phyloP scores from a whole-genome alignment of 1,284 basidiomycete genomes.

The Ganoderma leucocontextum region DNA sequence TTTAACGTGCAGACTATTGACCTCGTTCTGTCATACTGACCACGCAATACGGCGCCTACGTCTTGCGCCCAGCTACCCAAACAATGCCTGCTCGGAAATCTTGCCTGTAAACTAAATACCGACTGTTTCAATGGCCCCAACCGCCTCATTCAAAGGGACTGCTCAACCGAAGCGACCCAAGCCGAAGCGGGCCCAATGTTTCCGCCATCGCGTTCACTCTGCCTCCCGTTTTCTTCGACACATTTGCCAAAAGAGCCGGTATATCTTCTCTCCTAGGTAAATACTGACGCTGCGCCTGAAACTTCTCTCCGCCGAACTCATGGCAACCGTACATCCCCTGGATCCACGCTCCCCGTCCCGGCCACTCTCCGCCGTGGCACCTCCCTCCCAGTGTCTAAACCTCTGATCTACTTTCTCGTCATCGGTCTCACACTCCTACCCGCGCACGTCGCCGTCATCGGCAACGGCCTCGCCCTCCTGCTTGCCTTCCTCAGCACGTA shows the following conservation, averaged over 20 bases:
- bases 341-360: slow-evolving; percentile 59
- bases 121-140: too few species aligned
- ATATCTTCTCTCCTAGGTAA: slow-evolving; percentile 35
- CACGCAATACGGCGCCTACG: too few species aligned
- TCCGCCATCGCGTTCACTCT: slow-evolving; percentile 61
- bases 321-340: slow-evolving; percentile 57
- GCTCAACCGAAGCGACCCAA: slow-evolving; percentile 50
- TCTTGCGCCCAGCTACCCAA: too few species aligned
- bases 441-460: slow-evolving; percentile 41
- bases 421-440: slow-evolving; percentile 56
- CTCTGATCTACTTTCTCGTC: slow-evolving; percentile 49
- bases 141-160: slow-evolving; percentile 60
- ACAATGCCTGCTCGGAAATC: too few species aligned
- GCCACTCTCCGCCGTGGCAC: slow-evolving; percentile 50
- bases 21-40: too few species aligned
- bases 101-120: too few species aligned
- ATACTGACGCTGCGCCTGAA: slow-evolving; percentile 32
- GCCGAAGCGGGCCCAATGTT: slow-evolving; percentile 59
- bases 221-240: slow-evolving; percentile 64
- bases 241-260: slow-evolving; percentile 52
- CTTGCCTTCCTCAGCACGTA: slow-evolving; percentile 63
- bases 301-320: slow-evolving; percentile 37
- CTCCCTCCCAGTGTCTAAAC: slow-evolving; percentile 58
- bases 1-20: too few species aligned
- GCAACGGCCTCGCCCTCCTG: slow-evolving; percentile 59